Evolutionary conservation across 306 rosid genomes (phyloP).

Genomic region (Fagus sylvatica): DNA sequence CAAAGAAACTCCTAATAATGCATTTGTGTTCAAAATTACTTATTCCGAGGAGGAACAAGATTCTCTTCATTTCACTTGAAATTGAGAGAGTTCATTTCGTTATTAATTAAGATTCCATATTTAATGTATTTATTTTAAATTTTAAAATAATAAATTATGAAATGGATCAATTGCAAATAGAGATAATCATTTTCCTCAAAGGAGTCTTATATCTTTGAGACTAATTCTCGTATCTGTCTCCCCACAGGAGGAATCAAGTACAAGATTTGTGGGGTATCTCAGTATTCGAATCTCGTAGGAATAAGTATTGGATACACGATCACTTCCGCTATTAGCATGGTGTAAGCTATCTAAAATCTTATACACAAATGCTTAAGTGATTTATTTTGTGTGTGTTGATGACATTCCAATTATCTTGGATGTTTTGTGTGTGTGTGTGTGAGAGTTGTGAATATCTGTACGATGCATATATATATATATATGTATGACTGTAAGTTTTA

Average conservation of each 20-base stretch:
- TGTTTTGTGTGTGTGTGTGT: not conserved
- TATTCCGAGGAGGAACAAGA: not conserved
- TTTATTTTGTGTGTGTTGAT: not conserved
- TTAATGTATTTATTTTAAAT: too few species aligned
- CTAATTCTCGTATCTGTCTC: not conserved
- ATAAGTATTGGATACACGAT: conserved; percentile 30
- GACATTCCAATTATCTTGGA: not conserved
- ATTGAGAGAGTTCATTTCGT: too few species aligned
- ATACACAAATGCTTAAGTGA: not conserved
- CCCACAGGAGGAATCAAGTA: conserved; percentile 11
- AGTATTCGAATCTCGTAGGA: conserved; percentile 22
- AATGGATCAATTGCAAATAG: too few species aligned
- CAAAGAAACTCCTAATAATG: too few species aligned
- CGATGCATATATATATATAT: not conserved
- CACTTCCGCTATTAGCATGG: conserved; percentile 35
- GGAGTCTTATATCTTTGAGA: too few species aligned
- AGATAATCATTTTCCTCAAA: too few species aligned
- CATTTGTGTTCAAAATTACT: not conserved
- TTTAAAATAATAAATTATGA: too few species aligned
- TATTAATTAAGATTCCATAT: too few species aligned
- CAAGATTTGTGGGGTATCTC: conserved; percentile 24
- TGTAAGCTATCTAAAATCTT: not conserved
- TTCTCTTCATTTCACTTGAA: too few species aligned
- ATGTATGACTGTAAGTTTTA: not conserved
- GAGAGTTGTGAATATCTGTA: not conserved